Conservation (phyloP, 2,329 filamentous ascomycete genomes). For the Clonostachys rhizophaga region DNA sequence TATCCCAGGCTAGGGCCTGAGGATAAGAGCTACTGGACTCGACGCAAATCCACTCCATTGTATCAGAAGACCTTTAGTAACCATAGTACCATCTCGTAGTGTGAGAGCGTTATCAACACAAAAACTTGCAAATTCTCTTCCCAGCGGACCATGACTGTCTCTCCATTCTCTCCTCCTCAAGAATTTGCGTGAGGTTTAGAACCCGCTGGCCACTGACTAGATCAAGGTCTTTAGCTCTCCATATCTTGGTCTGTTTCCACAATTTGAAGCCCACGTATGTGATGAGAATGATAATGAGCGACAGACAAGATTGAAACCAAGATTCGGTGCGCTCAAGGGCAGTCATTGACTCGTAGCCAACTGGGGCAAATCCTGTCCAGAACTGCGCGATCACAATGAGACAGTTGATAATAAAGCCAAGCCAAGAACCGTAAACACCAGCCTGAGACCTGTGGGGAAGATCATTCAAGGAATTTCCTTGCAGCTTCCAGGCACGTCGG, state of each 20-base stretch:
- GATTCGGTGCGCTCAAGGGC: slow-evolving; percentile 35
- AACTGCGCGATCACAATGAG: neutral
- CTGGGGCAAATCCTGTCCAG: slow-evolving; percentile 64
- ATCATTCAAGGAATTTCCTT: slow-evolving; percentile 59
- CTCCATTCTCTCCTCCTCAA: slow-evolving; percentile 51
- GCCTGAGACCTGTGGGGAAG: slow-evolving; percentile 47
- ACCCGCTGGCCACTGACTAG: slow-evolving; percentile 62
- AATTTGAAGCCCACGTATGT: slow-evolving; percentile 56
- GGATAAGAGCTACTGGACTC: too few species aligned
- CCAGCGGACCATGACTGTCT: slow-evolving; percentile 47
- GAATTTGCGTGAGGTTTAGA: slow-evolving; percentile 61
- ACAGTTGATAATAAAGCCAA: neutral
- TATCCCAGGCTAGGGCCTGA: too few species aligned
- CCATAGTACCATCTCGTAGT: too few species aligned
- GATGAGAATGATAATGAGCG: slow-evolving; percentile 45
- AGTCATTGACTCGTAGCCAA: slow-evolving; percentile 47
- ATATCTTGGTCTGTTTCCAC: slow-evolving; percentile 63
- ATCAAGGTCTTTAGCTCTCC: slow-evolving; percentile 57
- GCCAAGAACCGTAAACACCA: neutral
- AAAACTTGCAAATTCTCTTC: slow-evolving; percentile 59
- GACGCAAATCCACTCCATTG: too few species aligned
- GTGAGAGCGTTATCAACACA: slow-evolving; percentile 47
- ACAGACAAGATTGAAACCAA: slow-evolving; percentile 53
- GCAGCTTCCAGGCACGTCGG: slow-evolving; percentile 56
- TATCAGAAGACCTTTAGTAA: too few species aligned